phyloP scores from a whole-genome alignment of 2,329 filamentous ascomycete species.

The Grosmannia penicillata region DNA sequence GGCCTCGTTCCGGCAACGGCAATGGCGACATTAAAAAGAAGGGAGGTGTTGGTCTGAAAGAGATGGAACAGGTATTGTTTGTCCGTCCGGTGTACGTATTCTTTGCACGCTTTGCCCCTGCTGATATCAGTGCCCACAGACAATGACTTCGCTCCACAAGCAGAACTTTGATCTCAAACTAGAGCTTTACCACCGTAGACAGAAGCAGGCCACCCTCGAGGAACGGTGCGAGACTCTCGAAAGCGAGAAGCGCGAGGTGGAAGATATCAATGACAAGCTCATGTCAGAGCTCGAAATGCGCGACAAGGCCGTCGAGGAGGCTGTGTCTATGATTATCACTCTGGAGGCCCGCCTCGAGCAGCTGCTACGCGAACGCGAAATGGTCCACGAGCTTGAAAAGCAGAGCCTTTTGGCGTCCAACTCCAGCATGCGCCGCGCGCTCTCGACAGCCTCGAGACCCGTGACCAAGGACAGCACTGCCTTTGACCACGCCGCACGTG shows the following conservation, averaged over 20 bases:
- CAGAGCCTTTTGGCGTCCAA: slow-evolving; percentile 18
- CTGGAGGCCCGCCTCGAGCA: slow-evolving; percentile 46
- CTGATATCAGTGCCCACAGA: slow-evolving; percentile 21
- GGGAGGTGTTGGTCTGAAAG: slow-evolving; percentile 45
- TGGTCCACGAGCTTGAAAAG: slow-evolving; percentile 33
- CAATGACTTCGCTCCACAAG: slow-evolving; percentile 54
- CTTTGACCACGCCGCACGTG: slow-evolving; percentile 11
- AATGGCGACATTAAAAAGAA: slow-evolving; percentile 29
- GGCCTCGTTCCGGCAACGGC: slow-evolving; percentile 27
- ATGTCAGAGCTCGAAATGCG: slow-evolving; percentile 48
- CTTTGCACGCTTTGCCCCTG: background rate
- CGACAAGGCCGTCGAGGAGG: slow-evolving; percentile 57
- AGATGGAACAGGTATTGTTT: slow-evolving; percentile 50
- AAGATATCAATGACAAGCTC: slow-evolving; percentile 43
- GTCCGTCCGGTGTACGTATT: no score
- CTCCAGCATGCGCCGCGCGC: slow-evolving; percentile 10
- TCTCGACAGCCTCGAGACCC: slow-evolving; percentile 8
- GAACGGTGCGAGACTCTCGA: slow-evolving; percentile 28
- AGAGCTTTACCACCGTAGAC: slow-evolving; percentile 53
- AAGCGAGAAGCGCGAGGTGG: slow-evolving; percentile 43
- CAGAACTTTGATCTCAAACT: slow-evolving; percentile 67
- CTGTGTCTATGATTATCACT: slow-evolving; percentile 52
- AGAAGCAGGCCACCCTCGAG: slow-evolving; percentile 44
- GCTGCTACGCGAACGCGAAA: slow-evolving; percentile 36
- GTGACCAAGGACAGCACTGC: background rate